Evolutionary conservation across 441 rosid genomes (phyloP).

Genomic region (Erodium texanum): DNA sequence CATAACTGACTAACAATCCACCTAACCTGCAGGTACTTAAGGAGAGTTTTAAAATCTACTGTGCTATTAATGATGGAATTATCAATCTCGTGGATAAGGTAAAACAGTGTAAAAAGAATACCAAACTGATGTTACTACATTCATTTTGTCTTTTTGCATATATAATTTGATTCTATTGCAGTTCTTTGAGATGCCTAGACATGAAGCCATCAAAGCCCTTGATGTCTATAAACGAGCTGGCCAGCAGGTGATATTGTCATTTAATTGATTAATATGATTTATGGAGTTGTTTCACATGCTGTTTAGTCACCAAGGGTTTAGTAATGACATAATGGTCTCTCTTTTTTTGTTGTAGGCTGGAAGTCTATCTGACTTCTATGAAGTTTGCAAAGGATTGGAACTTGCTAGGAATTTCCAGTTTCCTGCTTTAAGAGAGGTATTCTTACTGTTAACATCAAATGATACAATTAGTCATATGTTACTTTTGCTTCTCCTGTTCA

Average conservation of each 20-base stretch:
- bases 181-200: slow-evolving; percentile 99
- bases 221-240: slow-evolving; percentile 91
- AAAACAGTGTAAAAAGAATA: slow-evolving; percentile 12
- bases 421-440: slow-evolving; percentile 88
- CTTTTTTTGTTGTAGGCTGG: slow-evolving; percentile 51
- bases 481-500: neutral
- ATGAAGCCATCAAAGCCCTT: slow-evolving; percentile 87
- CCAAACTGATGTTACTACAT: slow-evolving; percentile 8
- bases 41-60: slow-evolving; percentile 94
- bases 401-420: slow-evolving; percentile 96
- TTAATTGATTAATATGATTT: slow-evolving; percentile 1
- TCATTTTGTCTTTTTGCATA: slow-evolving; percentile 2
- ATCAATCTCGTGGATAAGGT: slow-evolving; percentile 99
- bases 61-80: slow-evolving; percentile 92
- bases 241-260: slow-evolving; percentile 60
- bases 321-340: neutral
- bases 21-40: slow-evolving; percentile 64
- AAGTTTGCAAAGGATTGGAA: slow-evolving; percentile 89
- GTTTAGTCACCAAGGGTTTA: neutral
- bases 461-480: slow-evolving; percentile 10
- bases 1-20: neutral
- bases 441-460: slow-evolving; percentile 12
- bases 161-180: slow-evolving; percentile 30
- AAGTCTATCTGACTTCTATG: slow-evolving; percentile 83
- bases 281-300: slow-evolving; percentile 3